These are phyloP conservation scores for Entomortierella beljakovae DNA, from an alignment of 192 early-diverging fungal species.

Conservation along the genomic window DNA sequence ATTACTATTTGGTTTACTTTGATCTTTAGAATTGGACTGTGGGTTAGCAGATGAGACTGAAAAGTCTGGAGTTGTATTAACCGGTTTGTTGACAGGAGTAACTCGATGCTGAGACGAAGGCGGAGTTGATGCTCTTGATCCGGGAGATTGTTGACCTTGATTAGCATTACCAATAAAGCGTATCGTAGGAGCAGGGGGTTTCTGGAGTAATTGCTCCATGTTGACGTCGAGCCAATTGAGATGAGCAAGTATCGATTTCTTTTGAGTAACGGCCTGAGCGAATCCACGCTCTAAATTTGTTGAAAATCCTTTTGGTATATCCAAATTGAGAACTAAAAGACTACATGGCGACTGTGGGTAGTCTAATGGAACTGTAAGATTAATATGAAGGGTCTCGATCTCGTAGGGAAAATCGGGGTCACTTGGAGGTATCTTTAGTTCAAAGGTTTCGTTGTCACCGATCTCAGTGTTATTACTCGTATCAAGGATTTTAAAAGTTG, in stretches of 20 bases:
- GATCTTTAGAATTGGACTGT: no score
- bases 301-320: conserved; percentile 63
- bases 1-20: no score
- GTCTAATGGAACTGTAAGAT: conserved; percentile 66
- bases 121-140: neutral
- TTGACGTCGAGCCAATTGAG: conserved; percentile 72
- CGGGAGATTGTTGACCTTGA: neutral
- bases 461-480: neutral
- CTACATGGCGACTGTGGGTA: conserved; percentile 60
- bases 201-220: conserved; percentile 71
- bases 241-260: conserved; percentile 56
- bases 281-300: conserved; percentile 71
- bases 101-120: no score
- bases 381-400: conserved; percentile 68
- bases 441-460: neutral
- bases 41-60: no score
- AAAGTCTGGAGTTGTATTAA: no score
- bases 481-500: neutral
- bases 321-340: conserved; percentile 58
- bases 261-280: conserved; percentile 54
- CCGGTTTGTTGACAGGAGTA: no score
- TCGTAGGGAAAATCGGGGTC: conserved; percentile 90
- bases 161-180: conserved; percentile 56
- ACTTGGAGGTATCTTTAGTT: conserved; percentile 51
- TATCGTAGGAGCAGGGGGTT: conserved; percentile 67